Evolutionary conservation across 768 basidiomycete species (phyloP), one percentile per base, ranked within the genome.

Genomic region (Dentipellis sp.): DNA sequence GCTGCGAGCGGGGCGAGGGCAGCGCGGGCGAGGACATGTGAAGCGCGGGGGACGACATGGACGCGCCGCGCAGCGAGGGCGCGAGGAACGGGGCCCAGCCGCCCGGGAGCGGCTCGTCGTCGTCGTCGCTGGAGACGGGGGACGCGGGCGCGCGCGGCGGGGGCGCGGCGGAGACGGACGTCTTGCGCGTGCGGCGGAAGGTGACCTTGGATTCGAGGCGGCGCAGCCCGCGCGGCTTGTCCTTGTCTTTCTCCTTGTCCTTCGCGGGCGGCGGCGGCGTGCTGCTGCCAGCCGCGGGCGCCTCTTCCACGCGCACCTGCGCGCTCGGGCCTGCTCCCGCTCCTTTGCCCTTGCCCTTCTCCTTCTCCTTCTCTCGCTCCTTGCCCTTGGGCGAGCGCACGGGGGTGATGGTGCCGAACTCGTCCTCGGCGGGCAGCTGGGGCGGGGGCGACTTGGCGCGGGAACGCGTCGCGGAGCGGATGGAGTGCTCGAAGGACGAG

Each of bases 11-110:
- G n/a, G 78, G 75, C 37, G 82, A 79, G 52, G 78, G 77, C 52
- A 76, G 64, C 36, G 78, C 72, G 69, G 79, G 77, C 23, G 82
- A 81, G 52, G 79, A 79, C 55, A 84, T 75, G 63, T 86, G 83
- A 46, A 91, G 68, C 29, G 83, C 77, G 53, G 88, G 88, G 19
- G 86, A 87, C 56, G 88, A 90, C 74, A 85, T 76, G 49, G 88
- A 86, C 39, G 79, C 88, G 58, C 78, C 78, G 55, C 81, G 78
- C 58, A 88, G 69, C 38, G 86, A 86, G 46, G 86, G 86, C 46
- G 81, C 76, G 58, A 77, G 71, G 71, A 80, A 88, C 66, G 75
- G 77, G 51, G 79, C 77, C 65, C 75, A 76, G 50, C 81, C 82
- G 50, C 80, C 77, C 58, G 72, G 69, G 65, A 77, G 76, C 62